Conservation (phyloP, 164 flowering plant species). For the Macadamia tetraphylla region DNA sequence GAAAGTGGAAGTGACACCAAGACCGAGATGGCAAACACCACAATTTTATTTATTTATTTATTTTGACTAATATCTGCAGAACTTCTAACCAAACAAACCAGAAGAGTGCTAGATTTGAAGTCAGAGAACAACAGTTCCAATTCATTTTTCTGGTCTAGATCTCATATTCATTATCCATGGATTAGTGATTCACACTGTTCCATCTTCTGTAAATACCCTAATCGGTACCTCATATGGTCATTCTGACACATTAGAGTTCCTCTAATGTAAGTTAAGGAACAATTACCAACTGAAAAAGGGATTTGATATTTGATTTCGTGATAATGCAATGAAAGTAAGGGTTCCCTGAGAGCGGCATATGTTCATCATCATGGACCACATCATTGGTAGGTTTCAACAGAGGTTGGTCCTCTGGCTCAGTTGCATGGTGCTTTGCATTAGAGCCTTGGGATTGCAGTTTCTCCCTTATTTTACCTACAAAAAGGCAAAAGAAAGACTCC, state of each 20-base stretch:
- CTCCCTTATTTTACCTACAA: constrained; percentile 3
- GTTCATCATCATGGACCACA: constrained; percentile 17
- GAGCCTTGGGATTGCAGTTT: background rate
- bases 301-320: constrained; percentile 11
- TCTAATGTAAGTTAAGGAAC: background rate
- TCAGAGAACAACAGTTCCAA: background rate
- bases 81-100: too few relatives aligned
- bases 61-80: too few relatives aligned
- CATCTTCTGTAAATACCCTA: background rate
- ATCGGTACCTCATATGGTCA: background rate
- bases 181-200: too few relatives aligned
- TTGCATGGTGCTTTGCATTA: background rate
- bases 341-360: constrained; percentile 26
- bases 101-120: too few relatives aligned
- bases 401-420: background rate
- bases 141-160: too few relatives aligned
- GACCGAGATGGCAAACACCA: too few relatives aligned
- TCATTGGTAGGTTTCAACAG: background rate
- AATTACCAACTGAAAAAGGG: constrained; percentile 16
- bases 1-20: too few relatives aligned
- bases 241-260: background rate
- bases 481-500: background rate
- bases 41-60: too few relatives aligned
- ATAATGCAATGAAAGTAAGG: constrained; percentile 27
- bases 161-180: too few relatives aligned